These are phyloP conservation scores for Aspergillus felis DNA, from an alignment of 2,329 filamentous ascomycete genomes.

Conservation along the genomic window DNA sequence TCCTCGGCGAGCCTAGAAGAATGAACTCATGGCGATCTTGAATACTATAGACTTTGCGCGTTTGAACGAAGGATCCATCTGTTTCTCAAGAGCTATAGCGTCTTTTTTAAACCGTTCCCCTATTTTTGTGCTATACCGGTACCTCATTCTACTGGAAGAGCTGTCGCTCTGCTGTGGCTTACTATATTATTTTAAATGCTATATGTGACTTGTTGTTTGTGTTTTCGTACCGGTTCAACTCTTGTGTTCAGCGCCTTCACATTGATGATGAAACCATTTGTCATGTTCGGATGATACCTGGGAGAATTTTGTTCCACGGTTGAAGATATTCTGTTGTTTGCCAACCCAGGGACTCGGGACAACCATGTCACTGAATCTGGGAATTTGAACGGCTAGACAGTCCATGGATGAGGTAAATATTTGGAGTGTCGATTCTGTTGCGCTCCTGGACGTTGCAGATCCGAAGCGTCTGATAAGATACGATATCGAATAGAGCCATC, in stretches of 20 bases:
- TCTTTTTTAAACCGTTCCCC: background rate
- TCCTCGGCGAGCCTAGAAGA: background rate
- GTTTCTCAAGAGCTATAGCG: background rate
- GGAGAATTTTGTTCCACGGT: constrained; percentile 22
- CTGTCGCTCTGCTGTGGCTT: background rate
- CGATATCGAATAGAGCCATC: background rate
- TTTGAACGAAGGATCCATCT: background rate
- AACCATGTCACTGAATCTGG: constrained; percentile 4
- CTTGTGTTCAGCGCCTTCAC: background rate
- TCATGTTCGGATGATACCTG: constrained; percentile 27
- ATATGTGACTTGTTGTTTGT: background rate
- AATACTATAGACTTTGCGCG: constrained; percentile 17
- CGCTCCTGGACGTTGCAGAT: background rate
- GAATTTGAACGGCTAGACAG: background rate
- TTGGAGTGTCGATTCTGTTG: background rate
- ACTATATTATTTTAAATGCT: background rate
- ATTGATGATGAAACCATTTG: constrained; percentile 27
- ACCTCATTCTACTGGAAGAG: background rate
- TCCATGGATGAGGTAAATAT: background rate
- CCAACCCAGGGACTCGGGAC: constrained; percentile 19
- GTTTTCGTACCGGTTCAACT: background rate
- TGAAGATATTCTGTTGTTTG: constrained; percentile 10
- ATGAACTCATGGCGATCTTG: background rate
- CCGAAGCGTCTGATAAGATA: background rate
- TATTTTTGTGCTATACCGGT: background rate